Evolutionary conservation across 2,329 filamentous ascomycete genomes (phyloP).

Genomic region (Ophiostoma sp.): DNA sequence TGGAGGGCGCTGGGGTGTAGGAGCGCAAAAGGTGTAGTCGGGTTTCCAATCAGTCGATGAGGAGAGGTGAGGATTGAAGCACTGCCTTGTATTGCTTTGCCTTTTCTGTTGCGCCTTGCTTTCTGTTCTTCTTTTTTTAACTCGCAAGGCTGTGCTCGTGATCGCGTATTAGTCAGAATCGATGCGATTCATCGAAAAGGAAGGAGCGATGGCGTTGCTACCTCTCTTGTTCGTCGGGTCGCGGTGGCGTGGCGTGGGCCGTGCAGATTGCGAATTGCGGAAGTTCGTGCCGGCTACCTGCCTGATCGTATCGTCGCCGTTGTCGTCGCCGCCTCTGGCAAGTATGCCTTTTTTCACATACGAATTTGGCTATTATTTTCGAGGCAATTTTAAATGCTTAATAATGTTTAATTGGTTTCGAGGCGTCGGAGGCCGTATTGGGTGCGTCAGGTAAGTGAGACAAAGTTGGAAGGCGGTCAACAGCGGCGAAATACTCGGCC

Average conservation of each 20-base stretch:
- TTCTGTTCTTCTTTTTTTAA: neutral
- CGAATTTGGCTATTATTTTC: neutral
- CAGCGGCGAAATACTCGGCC: neutral
- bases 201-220: neutral
- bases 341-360: neutral
- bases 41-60: neutral
- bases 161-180: neutral
- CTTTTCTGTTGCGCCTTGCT: neutral
- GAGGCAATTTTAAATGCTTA: neutral
- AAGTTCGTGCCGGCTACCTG: neutral
- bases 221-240: neutral
- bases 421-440: neutral
- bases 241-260: neutral
- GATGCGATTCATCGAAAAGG: neutral
- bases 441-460: neutral
- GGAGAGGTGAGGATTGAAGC: neutral
- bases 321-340: neutral
- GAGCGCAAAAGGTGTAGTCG: neutral
- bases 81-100: neutral
- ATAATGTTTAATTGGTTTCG: slow-evolving; percentile 7
- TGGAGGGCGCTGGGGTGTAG: neutral
- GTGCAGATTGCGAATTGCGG: neutral
- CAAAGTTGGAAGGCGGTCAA: slow-evolving; percentile 18
- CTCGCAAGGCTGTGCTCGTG: slow-evolving; percentile 6
- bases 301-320: slow-evolving; percentile 8